Base-by-base conservation (phyloP, 208 protist genomes). In the Trypanosoma melophagium region DNA sequence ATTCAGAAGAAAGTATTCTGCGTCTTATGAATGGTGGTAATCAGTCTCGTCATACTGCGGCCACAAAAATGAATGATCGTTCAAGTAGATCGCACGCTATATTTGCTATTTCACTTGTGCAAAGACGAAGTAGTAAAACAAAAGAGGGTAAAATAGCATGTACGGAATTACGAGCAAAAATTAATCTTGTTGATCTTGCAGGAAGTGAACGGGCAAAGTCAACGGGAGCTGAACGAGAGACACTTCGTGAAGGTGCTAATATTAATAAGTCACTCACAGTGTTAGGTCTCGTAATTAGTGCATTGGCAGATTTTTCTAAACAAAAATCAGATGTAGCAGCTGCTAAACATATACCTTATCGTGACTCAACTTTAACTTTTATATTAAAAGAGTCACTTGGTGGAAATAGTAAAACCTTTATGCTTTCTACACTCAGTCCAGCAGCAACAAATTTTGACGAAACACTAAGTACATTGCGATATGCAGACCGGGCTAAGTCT, bases 71-170 rank as follows among this genome's bases (percentile, higher is more conserved):
- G 94, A 99, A 99, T 71, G 87, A 97, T n/a, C 74, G 77, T 35
- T 98, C 89, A 19, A 97, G 86, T 56, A 84, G 98, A 35, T 98
- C 97, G 3, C 98, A 99, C 78, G 97, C 97, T 25, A 97, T 99
- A 53, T 99, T 99, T 71, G 66, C 87, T 3, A 77, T 99, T 40
- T 76, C 80, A 45, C 58, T 97, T 13, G 40, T 91, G 14, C 86
- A 93, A 60, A 79, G 79, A 49, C 65, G 71, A 19, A 72, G 42
- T 13, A 61, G 63, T 42, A 72, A 38, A 9, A 74, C 75, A 54
- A 71, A 71, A 22, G 51, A 65, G 19, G 80, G 65, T 7, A 45
- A 16, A 19, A 64, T 45, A 14, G 62, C 60, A 17, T 77, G 77
- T 25, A 92, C 80, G 7, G 81, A 90, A 56, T 62, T 91, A 5